Conservation (phyloP, 495 filamentous ascomycete genomes). For the Tuber borchii region DNA sequence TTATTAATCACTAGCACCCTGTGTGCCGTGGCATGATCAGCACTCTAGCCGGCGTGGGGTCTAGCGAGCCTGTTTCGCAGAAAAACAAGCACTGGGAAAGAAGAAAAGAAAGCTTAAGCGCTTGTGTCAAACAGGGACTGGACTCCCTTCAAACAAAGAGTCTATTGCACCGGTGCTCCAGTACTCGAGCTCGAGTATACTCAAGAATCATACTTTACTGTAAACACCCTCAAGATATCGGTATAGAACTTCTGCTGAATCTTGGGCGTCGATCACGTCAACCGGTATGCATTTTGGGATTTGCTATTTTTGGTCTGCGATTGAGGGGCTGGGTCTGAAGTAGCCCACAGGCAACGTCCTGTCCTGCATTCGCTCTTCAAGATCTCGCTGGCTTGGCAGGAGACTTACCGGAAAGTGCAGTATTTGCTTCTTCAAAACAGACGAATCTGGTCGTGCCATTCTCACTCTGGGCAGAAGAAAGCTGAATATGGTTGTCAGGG, state of each 20-base stretch:
- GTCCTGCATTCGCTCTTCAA: neutral
- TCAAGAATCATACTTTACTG: neutral
- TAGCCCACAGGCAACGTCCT: neutral
- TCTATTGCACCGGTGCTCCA: neutral
- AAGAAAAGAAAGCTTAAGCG: neutral
- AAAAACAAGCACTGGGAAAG: neutral
- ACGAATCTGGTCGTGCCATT: neutral
- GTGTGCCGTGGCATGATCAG: neutral
- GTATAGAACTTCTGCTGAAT: neutral
- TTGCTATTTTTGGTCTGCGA: neutral
- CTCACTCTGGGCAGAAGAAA: neutral
- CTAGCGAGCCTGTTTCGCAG: neutral
- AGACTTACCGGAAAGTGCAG: neutral
- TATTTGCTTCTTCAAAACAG: neutral
- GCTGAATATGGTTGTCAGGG: neutral
- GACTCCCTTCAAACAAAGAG: neutral
- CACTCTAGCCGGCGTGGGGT: neutral
- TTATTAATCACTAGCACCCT: neutral
- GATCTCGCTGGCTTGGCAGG: neutral
- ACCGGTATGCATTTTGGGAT: neutral
- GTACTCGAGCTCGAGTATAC: too few species aligned
- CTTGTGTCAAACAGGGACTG: neutral
- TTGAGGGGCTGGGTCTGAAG: neutral
- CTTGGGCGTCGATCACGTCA: neutral
- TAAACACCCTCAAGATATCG: neutral